A percentile compares a stretch with the other conserved stretches of the same genome.
phyloP scores from a whole-genome alignment of 352 stramenopile species.

The Phytopythium montanum region DNA sequence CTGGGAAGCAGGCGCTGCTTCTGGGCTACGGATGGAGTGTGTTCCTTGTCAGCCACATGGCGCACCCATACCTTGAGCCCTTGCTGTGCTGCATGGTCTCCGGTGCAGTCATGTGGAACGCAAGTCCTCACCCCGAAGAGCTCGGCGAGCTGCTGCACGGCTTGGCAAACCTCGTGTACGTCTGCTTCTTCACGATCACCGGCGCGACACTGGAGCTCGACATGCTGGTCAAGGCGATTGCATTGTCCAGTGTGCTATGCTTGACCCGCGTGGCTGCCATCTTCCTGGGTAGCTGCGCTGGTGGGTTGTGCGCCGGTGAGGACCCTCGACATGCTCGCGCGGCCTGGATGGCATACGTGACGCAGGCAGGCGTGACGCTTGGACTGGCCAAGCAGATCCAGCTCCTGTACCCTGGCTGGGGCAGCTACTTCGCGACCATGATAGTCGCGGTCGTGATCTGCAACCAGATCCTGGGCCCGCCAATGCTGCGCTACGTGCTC shows the following conservation, averaged over 20 bases:
- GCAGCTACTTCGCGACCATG: constrained; percentile 69
- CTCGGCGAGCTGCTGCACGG: constrained; percentile 47
- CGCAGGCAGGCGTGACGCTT: constrained; percentile 61
- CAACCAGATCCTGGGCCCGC: constrained; percentile 62
- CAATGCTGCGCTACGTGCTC: constrained; percentile 52
- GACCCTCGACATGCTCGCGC: constrained; percentile 38
- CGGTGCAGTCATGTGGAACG: constrained; percentile 65
- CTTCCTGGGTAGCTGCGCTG: constrained; percentile 54
- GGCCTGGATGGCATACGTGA: constrained; percentile 77
- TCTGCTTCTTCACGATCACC: constrained; percentile 76
- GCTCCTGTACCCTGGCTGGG: constrained; percentile 64
- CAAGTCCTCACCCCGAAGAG: constrained; percentile 48
- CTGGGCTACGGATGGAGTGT: constrained; percentile 56
- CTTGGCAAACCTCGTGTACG: constrained; percentile 56
- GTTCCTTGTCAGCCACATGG: constrained; percentile 55
- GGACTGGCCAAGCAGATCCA: constrained; percentile 72
- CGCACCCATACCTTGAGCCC: constrained; percentile 61
- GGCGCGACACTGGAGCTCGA: constrained; percentile 62
- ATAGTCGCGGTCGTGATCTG: constrained; percentile 71
- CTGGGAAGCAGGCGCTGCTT: constrained; percentile 52
- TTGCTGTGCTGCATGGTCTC: constrained; percentile 69
- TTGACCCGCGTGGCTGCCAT: constrained; percentile 50
- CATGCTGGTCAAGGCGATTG: constrained; percentile 58
- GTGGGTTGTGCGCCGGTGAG: constrained; percentile 41
- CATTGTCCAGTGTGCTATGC: constrained; percentile 47